phyloP scores from a whole-genome alignment of 2,329 filamentous ascomycete species.

The Diaporthe capsici region DNA sequence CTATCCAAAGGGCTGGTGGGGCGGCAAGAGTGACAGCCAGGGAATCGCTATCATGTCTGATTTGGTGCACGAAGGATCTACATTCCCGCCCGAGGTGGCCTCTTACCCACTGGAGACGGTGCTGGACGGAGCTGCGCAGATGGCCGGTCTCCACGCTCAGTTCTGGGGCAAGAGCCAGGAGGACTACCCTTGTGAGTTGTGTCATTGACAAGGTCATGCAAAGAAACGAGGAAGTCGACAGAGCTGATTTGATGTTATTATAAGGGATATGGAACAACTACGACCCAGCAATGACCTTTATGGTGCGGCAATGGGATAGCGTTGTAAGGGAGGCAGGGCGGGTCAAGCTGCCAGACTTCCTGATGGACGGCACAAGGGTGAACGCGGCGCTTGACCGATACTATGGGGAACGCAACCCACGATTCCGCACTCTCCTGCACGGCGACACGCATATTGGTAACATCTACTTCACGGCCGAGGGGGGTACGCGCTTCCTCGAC shows the following conservation, averaged over 20 bases:
- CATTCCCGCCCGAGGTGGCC: conserved; percentile 51
- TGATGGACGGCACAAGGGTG: conserved; percentile 49
- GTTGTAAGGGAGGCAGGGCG: conserved; percentile 46
- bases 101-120: conserved; percentile 51
- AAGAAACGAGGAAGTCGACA: background rate
- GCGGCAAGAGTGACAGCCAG: conserved; percentile 52
- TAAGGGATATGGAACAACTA: conserved; percentile 46
- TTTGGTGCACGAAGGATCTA: conserved; percentile 47
- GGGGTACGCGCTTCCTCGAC: conserved; percentile 51
- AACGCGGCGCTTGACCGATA: conserved; percentile 50
- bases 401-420: conserved; percentile 49
- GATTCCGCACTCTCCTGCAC: conserved; percentile 52
- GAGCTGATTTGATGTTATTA: background rate
- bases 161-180: conserved; percentile 46
- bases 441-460: conserved; percentile 54
- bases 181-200: conserved; percentile 43
- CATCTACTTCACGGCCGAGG: conserved; percentile 48
- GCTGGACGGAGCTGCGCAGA: conserved; percentile 51
- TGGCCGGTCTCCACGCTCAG: conserved; percentile 52
- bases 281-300: conserved; percentile 45
- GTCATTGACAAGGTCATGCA: background rate
- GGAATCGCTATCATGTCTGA: conserved; percentile 57
- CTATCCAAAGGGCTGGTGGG: conserved; percentile 55
- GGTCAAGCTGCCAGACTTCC: conserved; percentile 47
- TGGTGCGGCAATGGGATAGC: conserved; percentile 46